Evolutionary conservation across 2,329 filamentous ascomycete genomes (phyloP).

Genomic region (Colletotrichum sp.): DNA sequence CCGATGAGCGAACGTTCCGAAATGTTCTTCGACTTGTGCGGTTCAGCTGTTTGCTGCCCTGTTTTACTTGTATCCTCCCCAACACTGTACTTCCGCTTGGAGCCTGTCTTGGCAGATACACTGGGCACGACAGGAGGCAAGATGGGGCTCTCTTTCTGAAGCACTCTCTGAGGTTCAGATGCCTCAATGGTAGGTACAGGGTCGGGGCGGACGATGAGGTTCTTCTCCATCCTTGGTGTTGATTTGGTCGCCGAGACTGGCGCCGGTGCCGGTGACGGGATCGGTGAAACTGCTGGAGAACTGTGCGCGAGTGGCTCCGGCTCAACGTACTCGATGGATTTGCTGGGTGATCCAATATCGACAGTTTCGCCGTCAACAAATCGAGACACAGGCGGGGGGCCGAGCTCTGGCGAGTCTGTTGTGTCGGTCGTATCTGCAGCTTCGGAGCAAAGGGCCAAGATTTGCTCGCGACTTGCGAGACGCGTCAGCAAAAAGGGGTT

Average conservation of each 20-base stretch:
- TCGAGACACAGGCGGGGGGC: conserved; percentile 64
- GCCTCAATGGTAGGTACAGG: not conserved
- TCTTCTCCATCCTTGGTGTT: not conserved
- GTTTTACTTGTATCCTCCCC: conserved; percentile 53
- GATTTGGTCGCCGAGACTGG: not conserved
- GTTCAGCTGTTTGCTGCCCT: conserved; percentile 24
- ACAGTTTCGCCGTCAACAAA: conserved; percentile 62
- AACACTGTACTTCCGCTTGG: conserved; percentile 63
- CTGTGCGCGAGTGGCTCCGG: not conserved
- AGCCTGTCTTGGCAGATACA: conserved; percentile 45
- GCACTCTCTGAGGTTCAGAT: not conserved
- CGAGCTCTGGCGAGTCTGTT: conserved; percentile 72
- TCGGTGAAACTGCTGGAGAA: not conserved
- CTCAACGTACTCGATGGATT: not conserved
- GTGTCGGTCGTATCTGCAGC: conserved; percentile 41
- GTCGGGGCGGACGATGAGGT: conserved; percentile 6
- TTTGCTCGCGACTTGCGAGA: conserved; percentile 60
- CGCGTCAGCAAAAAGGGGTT: conserved; percentile 24
- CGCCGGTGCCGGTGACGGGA: not conserved
- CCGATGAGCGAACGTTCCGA: conserved; percentile 24
- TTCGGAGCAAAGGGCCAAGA: conserved; percentile 61
- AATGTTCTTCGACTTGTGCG: conserved; percentile 31
- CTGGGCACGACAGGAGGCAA: not conserved
- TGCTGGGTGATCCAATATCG: conserved; percentile 55
- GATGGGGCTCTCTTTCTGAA: not conserved